These are phyloP conservation scores for Quercus wislizeni DNA, from an alignment of 306 rosid genomes.

Conservation along the genomic window DNA sequence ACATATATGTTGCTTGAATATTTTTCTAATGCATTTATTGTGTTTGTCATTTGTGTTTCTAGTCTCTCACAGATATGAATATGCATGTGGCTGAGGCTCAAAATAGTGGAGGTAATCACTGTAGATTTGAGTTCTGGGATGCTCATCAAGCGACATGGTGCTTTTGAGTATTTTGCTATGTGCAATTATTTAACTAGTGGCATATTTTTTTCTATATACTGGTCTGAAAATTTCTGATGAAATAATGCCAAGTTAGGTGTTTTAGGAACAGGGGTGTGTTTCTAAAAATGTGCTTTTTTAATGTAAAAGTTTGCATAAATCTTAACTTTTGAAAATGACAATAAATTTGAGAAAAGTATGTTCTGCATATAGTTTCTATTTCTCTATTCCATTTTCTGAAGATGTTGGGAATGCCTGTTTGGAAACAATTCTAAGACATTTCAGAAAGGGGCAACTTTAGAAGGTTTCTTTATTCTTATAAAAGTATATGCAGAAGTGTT, in stretches of 20 bases:
- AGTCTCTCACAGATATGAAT: conserved; percentile 91
- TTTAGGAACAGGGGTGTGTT: conserved; percentile 4
- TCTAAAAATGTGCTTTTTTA: not conserved
- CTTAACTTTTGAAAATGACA: not conserved
- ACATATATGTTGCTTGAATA: conserved; percentile 7
- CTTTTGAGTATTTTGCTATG: conserved; percentile 5
- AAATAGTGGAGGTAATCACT: conserved; percentile 70
- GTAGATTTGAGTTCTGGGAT: conserved; percentile 14
- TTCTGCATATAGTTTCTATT: not conserved
- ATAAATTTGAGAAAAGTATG: not conserved
- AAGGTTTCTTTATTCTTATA: not conserved
- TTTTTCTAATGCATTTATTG: conserved; percentile 21
- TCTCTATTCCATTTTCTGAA: not conserved
- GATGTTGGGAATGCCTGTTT: not conserved
- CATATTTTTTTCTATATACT: conserved; percentile 11
- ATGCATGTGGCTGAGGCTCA: conserved; percentile 67
- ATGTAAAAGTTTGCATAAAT: not conserved
- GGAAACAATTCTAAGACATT: not conserved
- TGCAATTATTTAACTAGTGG: conserved; percentile 8
- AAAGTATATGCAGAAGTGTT: conserved; percentile 13
- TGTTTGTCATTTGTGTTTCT: conserved; percentile 32
- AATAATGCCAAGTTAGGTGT: conserved; percentile 15
- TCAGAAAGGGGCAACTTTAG: not conserved
- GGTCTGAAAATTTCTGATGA: conserved; percentile 20
- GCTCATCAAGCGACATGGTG: conserved; percentile 11